A percentile compares a stretch with the other conserved stretches of the same genome.
Evolutionary conservation across 768 basidiomycete species (phyloP).

Genomic region (Auricularia sp.): DNA sequence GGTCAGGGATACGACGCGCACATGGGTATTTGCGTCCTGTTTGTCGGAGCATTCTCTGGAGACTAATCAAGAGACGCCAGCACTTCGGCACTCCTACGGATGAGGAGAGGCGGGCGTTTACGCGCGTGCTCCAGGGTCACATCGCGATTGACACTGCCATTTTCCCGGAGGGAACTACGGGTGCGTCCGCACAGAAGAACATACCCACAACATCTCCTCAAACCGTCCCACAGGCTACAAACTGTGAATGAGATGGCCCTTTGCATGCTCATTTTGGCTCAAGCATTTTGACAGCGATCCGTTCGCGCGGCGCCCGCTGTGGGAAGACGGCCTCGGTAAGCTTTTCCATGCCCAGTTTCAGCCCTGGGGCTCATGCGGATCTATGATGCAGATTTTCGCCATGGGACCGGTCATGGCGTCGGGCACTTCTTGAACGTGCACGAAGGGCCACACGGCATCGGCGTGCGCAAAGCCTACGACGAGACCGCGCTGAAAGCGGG

Average conservation of each 20-base stretch:
- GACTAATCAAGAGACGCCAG: constrained; percentile 22
- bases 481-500: constrained; percentile 63
- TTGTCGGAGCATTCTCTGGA: neutral
- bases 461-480: constrained; percentile 51
- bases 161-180: constrained; percentile 74
- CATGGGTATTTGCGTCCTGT: constrained; percentile 41
- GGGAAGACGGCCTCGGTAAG: constrained; percentile 80
- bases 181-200: constrained; percentile 29
- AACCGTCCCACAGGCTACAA: constrained; percentile 34
- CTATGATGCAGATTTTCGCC: constrained; percentile 32
- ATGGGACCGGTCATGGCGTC: constrained; percentile 92
- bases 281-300: constrained; percentile 45
- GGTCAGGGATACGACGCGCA: constrained; percentile 69
- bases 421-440: constrained; percentile 93
- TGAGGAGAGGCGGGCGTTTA: constrained; percentile 81
- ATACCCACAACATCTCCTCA: neutral
- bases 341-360: neutral
- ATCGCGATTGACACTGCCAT: constrained; percentile 80
- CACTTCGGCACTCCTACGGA: constrained; percentile 81
- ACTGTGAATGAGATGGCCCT: constrained; percentile 27
- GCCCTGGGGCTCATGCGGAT: constrained; percentile 3
- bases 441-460: constrained; percentile 62
- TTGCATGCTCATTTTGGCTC: constrained; percentile 9
- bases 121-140: constrained; percentile 84
- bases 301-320: constrained; percentile 67